Conservation (phyloP, 2,329 filamentous ascomycete species). For the Hirsutella thompsonii region DNA sequence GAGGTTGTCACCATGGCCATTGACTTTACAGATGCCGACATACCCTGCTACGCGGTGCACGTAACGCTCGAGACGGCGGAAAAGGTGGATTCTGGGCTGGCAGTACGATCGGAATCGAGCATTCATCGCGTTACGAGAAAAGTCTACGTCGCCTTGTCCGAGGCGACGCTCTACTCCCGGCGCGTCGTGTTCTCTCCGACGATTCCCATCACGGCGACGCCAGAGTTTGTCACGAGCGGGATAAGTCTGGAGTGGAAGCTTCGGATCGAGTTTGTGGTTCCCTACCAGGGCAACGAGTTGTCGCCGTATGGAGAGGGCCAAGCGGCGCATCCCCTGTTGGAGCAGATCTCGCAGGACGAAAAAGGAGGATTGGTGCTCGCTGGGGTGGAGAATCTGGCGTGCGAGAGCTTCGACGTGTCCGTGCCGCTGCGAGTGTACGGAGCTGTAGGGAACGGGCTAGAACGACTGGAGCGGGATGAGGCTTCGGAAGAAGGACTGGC, state of each 20-base stretch:
- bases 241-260: conserved; percentile 82
- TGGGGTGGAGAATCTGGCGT: conserved; percentile 63
- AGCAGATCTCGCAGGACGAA: conserved; percentile 68
- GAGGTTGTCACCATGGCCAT: conserved; percentile 76
- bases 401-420: conserved; percentile 82
- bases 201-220: conserved; percentile 73
- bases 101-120: conserved; percentile 72
- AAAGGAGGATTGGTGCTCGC: conserved; percentile 61
- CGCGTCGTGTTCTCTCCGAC: conserved; percentile 70
- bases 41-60: conserved; percentile 77
- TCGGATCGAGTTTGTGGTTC: conserved; percentile 83
- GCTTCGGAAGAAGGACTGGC: conserved; percentile 31
- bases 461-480: conserved; percentile 42
- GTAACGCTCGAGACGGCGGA: conserved; percentile 79
- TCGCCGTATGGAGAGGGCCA: conserved; percentile 9
- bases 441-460: conserved; percentile 42
- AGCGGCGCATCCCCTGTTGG: conserved; percentile 44
- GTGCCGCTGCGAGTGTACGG: conserved; percentile 76
- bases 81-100: conserved; percentile 65
- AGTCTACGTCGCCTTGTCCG: conserved; percentile 63
- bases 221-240: conserved; percentile 84
- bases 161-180: conserved; percentile 71
- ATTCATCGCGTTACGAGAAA: conserved; percentile 79
- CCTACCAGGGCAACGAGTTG: conserved; percentile 29
- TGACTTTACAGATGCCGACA: conserved; percentile 65